Evolutionary conservation across 2,329 filamentous ascomycete species (phyloP).

Genomic region (Leptographium radiaticola): DNA sequence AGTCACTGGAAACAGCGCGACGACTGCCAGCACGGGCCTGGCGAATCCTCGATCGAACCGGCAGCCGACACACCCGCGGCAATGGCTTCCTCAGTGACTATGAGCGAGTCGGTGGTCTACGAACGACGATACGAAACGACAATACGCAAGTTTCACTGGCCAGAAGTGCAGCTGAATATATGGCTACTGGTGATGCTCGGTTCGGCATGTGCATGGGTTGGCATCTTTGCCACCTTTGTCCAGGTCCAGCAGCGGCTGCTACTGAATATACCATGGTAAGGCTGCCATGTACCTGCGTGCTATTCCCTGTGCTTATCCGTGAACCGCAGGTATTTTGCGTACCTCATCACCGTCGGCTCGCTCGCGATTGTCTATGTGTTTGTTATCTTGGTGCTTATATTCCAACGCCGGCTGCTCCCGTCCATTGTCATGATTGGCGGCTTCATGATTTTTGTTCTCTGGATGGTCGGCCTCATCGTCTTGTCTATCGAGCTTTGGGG

Average conservation of each 20-base stretch:
- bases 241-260: constrained; percentile 41
- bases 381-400: constrained; percentile 49
- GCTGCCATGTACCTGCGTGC: not conserved
- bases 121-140: constrained; percentile 22
- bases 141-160: constrained; percentile 54
- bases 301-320: not conserved
- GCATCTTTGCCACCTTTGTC: constrained; percentile 48
- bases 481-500: constrained; percentile 52
- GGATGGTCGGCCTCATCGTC: constrained; percentile 52
- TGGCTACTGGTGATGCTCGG: constrained; percentile 56
- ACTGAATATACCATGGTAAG: constrained; percentile 46
- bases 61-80: not conserved
- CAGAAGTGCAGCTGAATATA: constrained; percentile 51
- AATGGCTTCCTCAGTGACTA: constrained; percentile 3
- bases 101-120: constrained; percentile 5
- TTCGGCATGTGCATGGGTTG: constrained; percentile 43
- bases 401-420: constrained; percentile 45
- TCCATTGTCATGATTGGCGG: constrained; percentile 50
- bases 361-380: constrained; percentile 56
- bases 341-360: constrained; percentile 44
- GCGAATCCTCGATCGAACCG: no score
- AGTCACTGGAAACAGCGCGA: no score
- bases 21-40: no score
- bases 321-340: constrained; percentile 48
- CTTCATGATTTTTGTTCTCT: constrained; percentile 55